Conservation (phyloP, 163 green algal species). For the Chlamydomonas reinhardtii region DNA sequence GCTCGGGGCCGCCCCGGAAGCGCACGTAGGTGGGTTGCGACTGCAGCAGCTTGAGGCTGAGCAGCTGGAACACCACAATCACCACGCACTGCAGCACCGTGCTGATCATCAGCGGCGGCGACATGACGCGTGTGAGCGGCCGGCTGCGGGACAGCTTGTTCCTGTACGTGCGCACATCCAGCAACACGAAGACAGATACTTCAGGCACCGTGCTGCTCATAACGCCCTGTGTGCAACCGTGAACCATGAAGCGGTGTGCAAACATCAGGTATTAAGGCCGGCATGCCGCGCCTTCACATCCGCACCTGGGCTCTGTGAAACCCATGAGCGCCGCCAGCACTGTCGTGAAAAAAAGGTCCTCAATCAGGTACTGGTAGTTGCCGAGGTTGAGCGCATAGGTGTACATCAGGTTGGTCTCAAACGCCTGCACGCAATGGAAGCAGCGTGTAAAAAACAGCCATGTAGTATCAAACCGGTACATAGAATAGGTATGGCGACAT, state of each 20-base stretch:
- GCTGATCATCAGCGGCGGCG: slow-evolving; percentile 53
- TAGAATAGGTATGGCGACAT: too few relatives aligned
- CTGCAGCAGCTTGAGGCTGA: slow-evolving; percentile 40
- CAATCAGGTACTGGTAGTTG: slow-evolving; percentile 78
- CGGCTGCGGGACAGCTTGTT: slow-evolving; percentile 49
- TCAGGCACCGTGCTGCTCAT: too few relatives aligned
- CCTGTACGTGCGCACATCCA: background rate
- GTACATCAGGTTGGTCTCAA: slow-evolving; percentile 79
- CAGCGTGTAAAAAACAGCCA: too few relatives aligned
- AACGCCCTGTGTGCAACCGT: too few relatives aligned
- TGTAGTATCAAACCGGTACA: too few relatives aligned
- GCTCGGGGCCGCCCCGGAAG: slow-evolving; percentile 13
- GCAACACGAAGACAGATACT: too few relatives aligned
- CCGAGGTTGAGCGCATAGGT: slow-evolving; percentile 72
- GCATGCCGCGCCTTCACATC: background rate
- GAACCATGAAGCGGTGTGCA: too few relatives aligned
- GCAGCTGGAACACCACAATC: slow-evolving; percentile 64
- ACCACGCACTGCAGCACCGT: slow-evolving; percentile 64
- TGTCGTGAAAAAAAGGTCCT: slow-evolving; percentile 82
- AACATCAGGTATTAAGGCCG: too few relatives aligned
- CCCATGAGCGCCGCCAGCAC: slow-evolving; percentile 77
- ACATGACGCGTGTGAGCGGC: slow-evolving; percentile 64
- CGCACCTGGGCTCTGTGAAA: slow-evolving; percentile 66
- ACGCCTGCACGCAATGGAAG: slow-evolving; percentile 51
- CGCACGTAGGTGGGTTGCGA: slow-evolving; percentile 17